Conservation (phyloP, 805 yeast genomes). For the Naumovozyma baii region DNA sequence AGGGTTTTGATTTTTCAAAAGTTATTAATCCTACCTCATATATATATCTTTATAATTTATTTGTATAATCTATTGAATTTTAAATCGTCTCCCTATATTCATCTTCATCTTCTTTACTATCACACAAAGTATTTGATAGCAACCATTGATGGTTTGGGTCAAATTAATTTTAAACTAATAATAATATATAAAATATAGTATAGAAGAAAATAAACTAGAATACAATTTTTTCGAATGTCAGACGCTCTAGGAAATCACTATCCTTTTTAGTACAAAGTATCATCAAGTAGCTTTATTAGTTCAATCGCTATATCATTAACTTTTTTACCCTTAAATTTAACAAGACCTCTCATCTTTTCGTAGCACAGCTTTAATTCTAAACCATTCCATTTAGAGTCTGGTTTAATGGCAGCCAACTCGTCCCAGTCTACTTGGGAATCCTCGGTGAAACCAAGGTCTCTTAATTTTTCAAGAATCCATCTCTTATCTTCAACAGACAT, state of each 20-base stretch:
- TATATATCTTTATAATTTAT: conserved; percentile 13
- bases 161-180: too few relatives aligned
- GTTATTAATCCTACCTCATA: not conserved
- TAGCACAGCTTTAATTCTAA: conserved; percentile 53
- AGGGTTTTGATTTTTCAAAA: not conserved
- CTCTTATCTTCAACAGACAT: conserved; percentile 40
- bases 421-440: conserved; percentile 47
- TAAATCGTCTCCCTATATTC: not conserved
- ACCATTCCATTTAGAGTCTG: conserved; percentile 44
- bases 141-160: too few relatives aligned
- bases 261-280: not conserved
- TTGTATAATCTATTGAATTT: conserved; percentile 22
- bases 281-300: conserved; percentile 10
- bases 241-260: not conserved
- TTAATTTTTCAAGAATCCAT: conserved; percentile 41
- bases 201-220: not conserved
- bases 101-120: too few relatives aligned
- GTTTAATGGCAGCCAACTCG: conserved; percentile 38
- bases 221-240: not conserved
- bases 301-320: conserved; percentile 30
- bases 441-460: conserved; percentile 34
- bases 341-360: conserved; percentile 45
- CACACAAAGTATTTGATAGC: too few relatives aligned
- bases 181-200: conserved; percentile 7
- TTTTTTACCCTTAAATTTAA: conserved; percentile 36